Base-by-base conservation (phyloP, 192 early-diverging fungal species). In the Mortierella antarctica region DNA sequence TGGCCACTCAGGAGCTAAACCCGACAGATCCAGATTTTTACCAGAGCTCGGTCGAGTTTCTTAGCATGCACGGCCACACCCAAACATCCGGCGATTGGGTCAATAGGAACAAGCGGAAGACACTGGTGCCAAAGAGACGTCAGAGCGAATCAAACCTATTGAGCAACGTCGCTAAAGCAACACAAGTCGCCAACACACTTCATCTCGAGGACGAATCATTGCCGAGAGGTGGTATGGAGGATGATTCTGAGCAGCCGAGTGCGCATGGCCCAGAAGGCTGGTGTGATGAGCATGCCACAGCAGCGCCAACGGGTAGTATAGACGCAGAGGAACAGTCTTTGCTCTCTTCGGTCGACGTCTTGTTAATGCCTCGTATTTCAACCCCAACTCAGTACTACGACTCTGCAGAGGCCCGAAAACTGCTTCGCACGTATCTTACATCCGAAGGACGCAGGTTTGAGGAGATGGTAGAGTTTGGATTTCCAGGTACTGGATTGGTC, bases 381-480 rank as follows among this genome's bases (percentile, higher is more conserved):
- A 72, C 70, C 4, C 69, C 69, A 11, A 72, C 77, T 7, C 61
- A 56, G 44, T 72, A 48, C 15, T 80, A 72, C 49, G 59, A 72
- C 23, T 68, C 65, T n/a, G 64, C 70, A 2, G 60, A 57, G 17
- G 21, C 57, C 7, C 63, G 77, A 39, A 56, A 72, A 7, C 41
- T 72, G 7, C 18, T 80, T 12, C 55, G 60, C 5, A 52, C 58
- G 21, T 68, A 68, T 47, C 46, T 80, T 4, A 57, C 70, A 11
- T 39, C 52, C 14, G 65, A 66, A n/a, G 54, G 57, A 15, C 45
- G 57, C 23, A 55, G 65, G 42, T 85, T 82, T 49, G 79, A 85
- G n/a, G 74, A 85, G 49, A 73, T 82, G 74, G 50, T 85, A 41
- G 58, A 72, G 18, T 62, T 44, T 70, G 83, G 83, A 17, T 85